Base-by-base conservation (phyloP, 148 eudicot species). In the Pharnaceum exiguum region DNA sequence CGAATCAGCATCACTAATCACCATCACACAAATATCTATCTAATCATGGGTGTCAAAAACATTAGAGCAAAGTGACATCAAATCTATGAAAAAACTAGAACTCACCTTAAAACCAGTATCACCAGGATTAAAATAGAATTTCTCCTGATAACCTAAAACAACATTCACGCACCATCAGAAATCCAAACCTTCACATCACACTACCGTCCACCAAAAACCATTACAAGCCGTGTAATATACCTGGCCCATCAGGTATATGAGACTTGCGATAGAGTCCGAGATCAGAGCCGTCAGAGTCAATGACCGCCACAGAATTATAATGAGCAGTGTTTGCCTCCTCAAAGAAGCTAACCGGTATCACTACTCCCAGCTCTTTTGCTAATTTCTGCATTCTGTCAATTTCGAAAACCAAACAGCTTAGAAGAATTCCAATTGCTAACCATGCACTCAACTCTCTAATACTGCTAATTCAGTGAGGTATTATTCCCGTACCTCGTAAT, bases 241-340 rank as follows among this genome's bases (percentile, higher is more conserved):
- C 99, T 81, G 95, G 96, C 57, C 99, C 99, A 75, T 93, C 99
- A 40, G 95, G 99, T 55, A 93, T 89, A 63, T 89, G 96, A 54
- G 99, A 85, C 68, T 93, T 93, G 26, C 99, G 89, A 51, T 88
- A 93, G 15, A 89, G 69, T 77, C 99, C 99, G 69, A 88, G 90
- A 75, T 83, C 96, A 46, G 83, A 74, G 2, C 99, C 99, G 69
- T 93, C 96, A 68, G 96, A 95, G 73, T 93, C 99, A 70, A 93
- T 78, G 61, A 93, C 71, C n/a, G 86, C 99, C 46, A 93, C 62
- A 4, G 99, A 89, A 66, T 93, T 93, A 71, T 83, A 93, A 73
- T 78, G 95, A 54, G 96, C 96, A 72, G 89, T 94, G 69, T 94
- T 94, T 70, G 96, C 99, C 73, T 83, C 91, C 76, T 94, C 99